phyloP scores from a whole-genome alignment of 352 stramenopile genomes.

The Phytopythium delawarense region DNA sequence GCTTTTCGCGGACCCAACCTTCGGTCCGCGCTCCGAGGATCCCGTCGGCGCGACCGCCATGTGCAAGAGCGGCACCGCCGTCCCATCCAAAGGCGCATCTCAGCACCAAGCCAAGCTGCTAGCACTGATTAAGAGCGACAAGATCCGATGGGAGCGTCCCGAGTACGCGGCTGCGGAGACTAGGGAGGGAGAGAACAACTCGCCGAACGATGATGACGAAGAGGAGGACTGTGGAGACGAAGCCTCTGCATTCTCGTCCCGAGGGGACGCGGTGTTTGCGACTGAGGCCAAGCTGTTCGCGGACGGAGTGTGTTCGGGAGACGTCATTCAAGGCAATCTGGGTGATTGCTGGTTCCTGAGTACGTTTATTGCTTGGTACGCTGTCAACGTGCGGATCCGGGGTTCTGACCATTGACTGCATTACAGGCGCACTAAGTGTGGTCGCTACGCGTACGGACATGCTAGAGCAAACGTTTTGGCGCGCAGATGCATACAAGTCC shows the following conservation, averaged over 20 bases:
- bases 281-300: conserved; percentile 67
- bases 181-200: conserved; percentile 22
- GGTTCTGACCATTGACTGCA: background rate
- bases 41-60: conserved; percentile 52
- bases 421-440: conserved; percentile 77
- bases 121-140: conserved; percentile 63
- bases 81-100: conserved; percentile 65
- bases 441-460: conserved; percentile 79
- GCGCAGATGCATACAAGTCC: conserved; percentile 56
- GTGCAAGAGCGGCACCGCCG: conserved; percentile 46
- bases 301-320: conserved; percentile 67
- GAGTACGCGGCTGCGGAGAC: conserved; percentile 28
- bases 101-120: conserved; percentile 76
- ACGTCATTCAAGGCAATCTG: conserved; percentile 88
- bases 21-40: conserved; percentile 62
- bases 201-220: conserved; percentile 26
- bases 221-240: conserved; percentile 16
- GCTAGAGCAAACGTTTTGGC: conserved; percentile 81
- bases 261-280: conserved; percentile 38
- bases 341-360: conserved; percentile 93
- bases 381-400: background rate
- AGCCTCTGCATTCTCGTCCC: too few species aligned
- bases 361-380: conserved; percentile 20
- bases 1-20: conserved; percentile 77
- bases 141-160: conserved; percentile 77